Evolutionary conservation across 164 flowering plant genomes (phyloP), one percentile per base, ranked within the genome.

Genomic region (Platanus orientalis): DNA sequence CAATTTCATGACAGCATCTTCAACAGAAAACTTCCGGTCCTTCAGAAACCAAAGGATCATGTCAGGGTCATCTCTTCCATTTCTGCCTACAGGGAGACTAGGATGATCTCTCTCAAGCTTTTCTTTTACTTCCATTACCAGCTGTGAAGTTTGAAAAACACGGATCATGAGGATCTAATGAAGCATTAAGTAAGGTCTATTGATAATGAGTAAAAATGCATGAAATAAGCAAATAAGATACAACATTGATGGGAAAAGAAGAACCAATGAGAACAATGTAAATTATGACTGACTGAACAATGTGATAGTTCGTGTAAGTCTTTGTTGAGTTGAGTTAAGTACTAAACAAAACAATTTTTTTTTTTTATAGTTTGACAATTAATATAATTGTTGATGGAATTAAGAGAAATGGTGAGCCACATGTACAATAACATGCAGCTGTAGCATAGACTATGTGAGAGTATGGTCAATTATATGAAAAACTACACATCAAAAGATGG

Each of bases 61-160:
- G 11, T 86, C 90, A 62, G 87, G 96, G 70, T 93, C 98, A 76
- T 93, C 97, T 75, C 96, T 84, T 69, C 98, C 98, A 71, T 85
- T 77, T 63, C 69, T 86, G 6, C 98, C 98, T 0, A 82, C 70
- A 19, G 92, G 97, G 17, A 93, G 96, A 71, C 58, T 68, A 20
- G 58, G 68, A 66, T 84, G 61, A 68, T 84, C 84, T 61, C 50
- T 83, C 54, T 75, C 82, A 70, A 93, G 98, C 80, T 76, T 87
- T 73, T 86, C 81, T 69, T 84, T 93, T 12, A 93, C 96, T 70
- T 90, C 82, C 75, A 76, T 27, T 64, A 93, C 87, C n/a, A 90
- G 67, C 96, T 93, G 86, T 73, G 66, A 19, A 45, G 25, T 51
- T 59, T 49, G 1, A 56, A 64, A 59, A 30, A 42, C 2, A 59